These are phyloP conservation scores for Fusarium irregulare DNA, from an alignment of 2,329 filamentous ascomycete genomes.

Conservation along the genomic window DNA sequence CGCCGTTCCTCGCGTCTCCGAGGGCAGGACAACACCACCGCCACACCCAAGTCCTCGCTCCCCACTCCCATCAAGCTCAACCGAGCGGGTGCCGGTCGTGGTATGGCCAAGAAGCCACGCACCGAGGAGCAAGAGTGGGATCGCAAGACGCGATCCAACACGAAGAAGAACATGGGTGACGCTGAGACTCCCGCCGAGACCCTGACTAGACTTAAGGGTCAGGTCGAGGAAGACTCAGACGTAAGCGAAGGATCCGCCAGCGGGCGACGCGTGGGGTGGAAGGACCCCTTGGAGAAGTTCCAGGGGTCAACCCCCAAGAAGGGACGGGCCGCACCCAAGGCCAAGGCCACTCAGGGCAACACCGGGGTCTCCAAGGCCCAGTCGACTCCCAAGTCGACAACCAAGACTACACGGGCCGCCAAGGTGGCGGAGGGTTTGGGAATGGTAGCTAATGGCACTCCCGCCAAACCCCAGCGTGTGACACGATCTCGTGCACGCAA, in stretches of 20 bases:
- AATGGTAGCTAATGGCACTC: constrained; percentile 51
- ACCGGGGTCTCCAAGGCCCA: constrained; percentile 50
- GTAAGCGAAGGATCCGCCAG: constrained; percentile 16
- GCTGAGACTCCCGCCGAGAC: constrained; percentile 52
- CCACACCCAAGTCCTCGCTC: constrained; percentile 49
- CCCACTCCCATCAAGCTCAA: constrained; percentile 51
- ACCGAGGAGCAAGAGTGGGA: constrained; percentile 50
- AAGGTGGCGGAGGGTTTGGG: constrained; percentile 50
- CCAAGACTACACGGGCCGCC: constrained; percentile 44
- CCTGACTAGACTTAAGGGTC: constrained; percentile 47
- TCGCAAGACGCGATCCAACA: constrained; percentile 51
- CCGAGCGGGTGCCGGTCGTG: constrained; percentile 43
- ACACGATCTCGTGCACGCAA: constrained; percentile 48
- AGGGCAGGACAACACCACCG: constrained; percentile 25
- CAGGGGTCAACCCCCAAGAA: constrained; percentile 44
- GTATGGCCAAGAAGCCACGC: constrained; percentile 38
- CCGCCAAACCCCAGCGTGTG: constrained; percentile 48
- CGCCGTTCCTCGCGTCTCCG: constrained; percentile 52
- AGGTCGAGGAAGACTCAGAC: constrained; percentile 38
- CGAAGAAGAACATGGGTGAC: constrained; percentile 51
- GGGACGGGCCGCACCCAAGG: constrained; percentile 31
- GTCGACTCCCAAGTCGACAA: constrained; percentile 14
- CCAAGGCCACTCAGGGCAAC: constrained; percentile 40
- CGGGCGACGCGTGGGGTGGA: constrained; percentile 50
- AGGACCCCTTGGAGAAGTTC: constrained; percentile 48